Conservation (phyloP, 192 early-diverging fungal genomes). For the Borealophlyctis nickersoniae region DNA sequence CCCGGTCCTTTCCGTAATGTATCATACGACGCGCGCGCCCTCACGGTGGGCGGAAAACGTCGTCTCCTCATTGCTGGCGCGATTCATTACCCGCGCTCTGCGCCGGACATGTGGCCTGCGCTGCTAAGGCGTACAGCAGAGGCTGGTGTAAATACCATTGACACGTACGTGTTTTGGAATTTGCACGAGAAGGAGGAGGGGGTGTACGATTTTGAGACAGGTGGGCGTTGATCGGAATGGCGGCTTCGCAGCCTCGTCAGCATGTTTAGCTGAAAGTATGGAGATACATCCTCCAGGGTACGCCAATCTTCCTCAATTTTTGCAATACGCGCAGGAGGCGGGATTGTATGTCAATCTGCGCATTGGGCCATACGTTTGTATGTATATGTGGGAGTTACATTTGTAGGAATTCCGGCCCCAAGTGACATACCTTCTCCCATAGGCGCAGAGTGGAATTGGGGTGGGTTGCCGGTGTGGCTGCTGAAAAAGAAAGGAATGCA, state of each 20-base stretch:
- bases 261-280: no score
- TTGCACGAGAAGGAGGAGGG: slow-evolving; percentile 54
- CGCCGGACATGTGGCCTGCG: slow-evolving; percentile 53
- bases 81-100: slow-evolving; percentile 62
- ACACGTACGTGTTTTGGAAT: slow-evolving; percentile 70
- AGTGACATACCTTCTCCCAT: neutral
- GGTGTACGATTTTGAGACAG: slow-evolving; percentile 53
- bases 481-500: slow-evolving; percentile 44
- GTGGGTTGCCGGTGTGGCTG: slow-evolving; percentile 60
- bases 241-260: no score
- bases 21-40: slow-evolving; percentile 20
- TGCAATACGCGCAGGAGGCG: slow-evolving; percentile 39
- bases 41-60: slow-evolving; percentile 29
- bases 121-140: slow-evolving; percentile 49
- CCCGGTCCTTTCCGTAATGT: slow-evolving; percentile 25
- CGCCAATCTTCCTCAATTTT: slow-evolving; percentile 51
- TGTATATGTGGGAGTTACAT: neutral
- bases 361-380: slow-evolving; percentile 61
- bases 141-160: slow-evolving; percentile 57
- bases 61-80: slow-evolving; percentile 42
- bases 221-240: slow-evolving; percentile 13
- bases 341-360: slow-evolving; percentile 56
- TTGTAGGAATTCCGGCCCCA: neutral
- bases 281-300: slow-evolving; percentile 4
- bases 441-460: slow-evolving; percentile 59